Conservation (phyloP, 2,329 filamentous ascomycete genomes). For the Chrysoporthe cubensis region DNA sequence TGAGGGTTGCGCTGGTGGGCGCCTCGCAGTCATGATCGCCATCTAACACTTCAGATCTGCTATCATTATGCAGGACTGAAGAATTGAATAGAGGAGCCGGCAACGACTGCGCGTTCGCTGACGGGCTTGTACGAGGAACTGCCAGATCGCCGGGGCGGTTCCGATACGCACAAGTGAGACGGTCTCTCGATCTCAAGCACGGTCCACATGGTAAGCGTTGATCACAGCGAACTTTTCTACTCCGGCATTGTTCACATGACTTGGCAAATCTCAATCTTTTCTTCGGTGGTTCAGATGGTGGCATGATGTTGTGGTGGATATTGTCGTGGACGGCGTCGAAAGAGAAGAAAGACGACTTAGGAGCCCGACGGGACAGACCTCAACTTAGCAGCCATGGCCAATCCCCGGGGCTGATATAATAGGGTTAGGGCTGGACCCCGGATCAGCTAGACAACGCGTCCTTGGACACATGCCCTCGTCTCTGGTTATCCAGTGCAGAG, state of each 20-base stretch:
- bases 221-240: constrained; percentile 19
- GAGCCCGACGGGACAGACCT: neutral
- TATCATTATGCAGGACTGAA: neutral
- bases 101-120: neutral
- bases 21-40: neutral
- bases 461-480: too few species aligned
- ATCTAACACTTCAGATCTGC: neutral
- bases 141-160: neutral
- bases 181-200: constrained; percentile 7
- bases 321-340: neutral
- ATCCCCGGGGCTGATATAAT: neutral
- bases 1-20: neutral
- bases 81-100: neutral
- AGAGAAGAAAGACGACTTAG: neutral
- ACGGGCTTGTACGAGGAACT: neutral
- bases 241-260: constrained; percentile 19
- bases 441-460: too few species aligned
- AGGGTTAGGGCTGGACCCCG: too few species aligned
- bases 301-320: neutral
- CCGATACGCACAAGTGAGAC: constrained; percentile 8
- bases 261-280: constrained; percentile 9
- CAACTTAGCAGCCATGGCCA: neutral
- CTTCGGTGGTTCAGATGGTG: neutral
- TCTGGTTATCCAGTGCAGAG: too few species aligned
- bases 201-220: constrained; percentile 15